Conservation (phyloP, 2,329 filamentous ascomycete species). For the Botrytis fragariae region DNA sequence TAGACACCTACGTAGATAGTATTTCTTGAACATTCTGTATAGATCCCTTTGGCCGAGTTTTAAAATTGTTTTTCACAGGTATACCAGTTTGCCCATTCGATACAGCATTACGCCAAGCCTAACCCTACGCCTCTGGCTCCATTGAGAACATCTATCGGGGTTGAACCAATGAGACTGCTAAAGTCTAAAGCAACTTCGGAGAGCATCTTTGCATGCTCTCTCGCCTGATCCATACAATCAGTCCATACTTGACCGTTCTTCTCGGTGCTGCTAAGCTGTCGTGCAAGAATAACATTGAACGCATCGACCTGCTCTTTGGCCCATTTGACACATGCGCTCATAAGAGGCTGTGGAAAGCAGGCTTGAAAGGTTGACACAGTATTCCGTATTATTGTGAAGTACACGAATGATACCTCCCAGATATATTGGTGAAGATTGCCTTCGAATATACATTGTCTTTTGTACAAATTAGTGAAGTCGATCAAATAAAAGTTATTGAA, state of each 20-base stretch:
- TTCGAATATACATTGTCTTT: slow-evolving; percentile 89
- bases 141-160: slow-evolving; percentile 31
- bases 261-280: slow-evolving; percentile 86
- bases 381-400: slow-evolving; percentile 91
- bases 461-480: background rate
- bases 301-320: slow-evolving; percentile 92
- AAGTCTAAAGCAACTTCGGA: slow-evolving; percentile 89
- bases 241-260: slow-evolving; percentile 73
- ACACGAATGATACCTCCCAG: slow-evolving; percentile 91
- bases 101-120: slow-evolving; percentile 28
- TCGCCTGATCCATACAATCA: slow-evolving; percentile 78
- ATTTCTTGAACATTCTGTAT: background rate
- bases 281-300: slow-evolving; percentile 78
- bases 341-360: slow-evolving; percentile 82
- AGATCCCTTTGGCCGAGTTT: background rate
- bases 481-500: background rate
- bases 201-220: slow-evolving; percentile 75
- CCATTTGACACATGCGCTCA: slow-evolving; percentile 96
- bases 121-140: slow-evolving; percentile 45
- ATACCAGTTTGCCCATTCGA: background rate
- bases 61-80: background rate
- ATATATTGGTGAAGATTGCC: slow-evolving; percentile 91
- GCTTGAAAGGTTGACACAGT: slow-evolving; percentile 84
- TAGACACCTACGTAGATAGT: background rate
- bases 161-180: slow-evolving; percentile 70